These are phyloP conservation scores for Guadua angustifolia DNA, from an alignment of 176 grass and related monocot genomes.

Conservation along the genomic window DNA sequence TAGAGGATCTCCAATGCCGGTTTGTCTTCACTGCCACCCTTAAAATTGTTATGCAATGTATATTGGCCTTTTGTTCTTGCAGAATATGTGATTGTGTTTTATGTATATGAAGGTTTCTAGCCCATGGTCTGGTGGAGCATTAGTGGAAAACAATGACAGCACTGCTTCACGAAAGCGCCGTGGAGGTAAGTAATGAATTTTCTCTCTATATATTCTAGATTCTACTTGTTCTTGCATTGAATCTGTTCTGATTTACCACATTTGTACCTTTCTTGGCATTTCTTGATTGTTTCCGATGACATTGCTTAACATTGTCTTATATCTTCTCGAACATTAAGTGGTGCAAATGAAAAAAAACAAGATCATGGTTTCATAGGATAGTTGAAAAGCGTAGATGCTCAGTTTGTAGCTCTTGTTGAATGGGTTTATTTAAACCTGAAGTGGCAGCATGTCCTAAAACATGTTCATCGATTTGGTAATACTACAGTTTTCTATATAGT, in stretches of 20 bases:
- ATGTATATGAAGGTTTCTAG: slow-evolving; percentile 64
- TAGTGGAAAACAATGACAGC: slow-evolving; percentile 74
- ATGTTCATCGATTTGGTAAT: neutral
- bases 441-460: neutral
- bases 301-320: neutral
- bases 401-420: slow-evolving; percentile 1
- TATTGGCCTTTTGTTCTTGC: slow-evolving; percentile 8
- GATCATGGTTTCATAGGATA: neutral
- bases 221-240: neutral
- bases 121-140: slow-evolving; percentile 67
- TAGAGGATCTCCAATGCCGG: slow-evolving; percentile 88
- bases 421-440: neutral
- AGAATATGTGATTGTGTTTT: neutral
- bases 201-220: neutral
- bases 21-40: slow-evolving; percentile 48
- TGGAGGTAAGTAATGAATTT: slow-evolving; percentile 60
- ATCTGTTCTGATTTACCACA: neutral
- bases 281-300: neutral
- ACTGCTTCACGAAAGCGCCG: slow-evolving; percentile 86
- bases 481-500: neutral
- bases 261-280: slow-evolving; percentile 6
- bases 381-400: neutral
- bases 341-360: neutral
- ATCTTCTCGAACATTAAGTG: slow-evolving; percentile 17
- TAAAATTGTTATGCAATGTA: neutral